Conservation (phyloP, 2,329 filamentous ascomycete genomes). For the Botrytis byssoidea region DNA sequence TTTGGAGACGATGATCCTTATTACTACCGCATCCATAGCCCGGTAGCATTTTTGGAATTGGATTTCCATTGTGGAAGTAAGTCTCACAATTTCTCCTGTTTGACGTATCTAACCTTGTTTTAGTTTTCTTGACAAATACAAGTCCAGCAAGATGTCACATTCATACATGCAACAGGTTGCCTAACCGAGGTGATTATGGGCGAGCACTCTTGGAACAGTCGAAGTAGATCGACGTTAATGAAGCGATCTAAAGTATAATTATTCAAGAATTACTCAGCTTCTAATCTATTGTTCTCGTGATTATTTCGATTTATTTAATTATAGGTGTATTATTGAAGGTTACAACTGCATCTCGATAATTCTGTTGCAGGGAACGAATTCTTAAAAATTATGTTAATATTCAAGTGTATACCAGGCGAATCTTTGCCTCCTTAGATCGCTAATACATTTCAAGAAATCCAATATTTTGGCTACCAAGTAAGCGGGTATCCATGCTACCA, state of each 20-base stretch:
- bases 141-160: slow-evolving; percentile 78
- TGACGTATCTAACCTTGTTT: slow-evolving; percentile 12
- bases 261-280: not conserved
- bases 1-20: slow-evolving; percentile 67
- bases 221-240: not conserved
- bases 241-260: not conserved
- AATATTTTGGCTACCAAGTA: not conserved
- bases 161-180: slow-evolving; percentile 69
- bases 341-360: not conserved
- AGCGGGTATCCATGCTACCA: not conserved
- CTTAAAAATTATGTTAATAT: not conserved
- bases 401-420: not conserved
- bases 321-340: not conserved
- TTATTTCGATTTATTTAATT: not conserved
- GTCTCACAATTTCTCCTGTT: slow-evolving; percentile 18
- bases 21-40: slow-evolving; percentile 76
- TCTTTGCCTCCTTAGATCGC: not conserved
- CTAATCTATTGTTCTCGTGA: not conserved
- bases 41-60: slow-evolving; percentile 72
- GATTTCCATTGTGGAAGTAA: slow-evolving; percentile 69
- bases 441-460: not conserved
- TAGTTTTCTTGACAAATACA: slow-evolving; percentile 69
- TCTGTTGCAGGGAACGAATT: not conserved
- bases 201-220: slow-evolving; percentile 38
- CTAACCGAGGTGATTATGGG: slow-evolving; percentile 76